phyloP scores from a whole-genome alignment of 306 rosid species.

The Hippophae tibetana region DNA sequence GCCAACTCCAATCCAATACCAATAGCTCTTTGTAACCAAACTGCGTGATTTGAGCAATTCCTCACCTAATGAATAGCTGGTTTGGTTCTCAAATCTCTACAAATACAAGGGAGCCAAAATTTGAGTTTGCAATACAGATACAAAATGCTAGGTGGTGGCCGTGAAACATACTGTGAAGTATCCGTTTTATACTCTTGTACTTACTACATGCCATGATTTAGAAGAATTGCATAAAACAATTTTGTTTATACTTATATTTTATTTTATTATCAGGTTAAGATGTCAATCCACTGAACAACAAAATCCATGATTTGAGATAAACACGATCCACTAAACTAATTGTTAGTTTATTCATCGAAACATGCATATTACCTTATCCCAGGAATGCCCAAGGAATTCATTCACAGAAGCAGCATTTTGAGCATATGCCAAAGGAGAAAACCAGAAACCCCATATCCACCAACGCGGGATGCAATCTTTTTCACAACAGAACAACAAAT shows the following conservation, averaged over 20 bases:
- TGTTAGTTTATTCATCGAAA: no score
- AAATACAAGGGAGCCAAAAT: constrained; percentile 15
- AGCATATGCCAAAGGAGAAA: constrained; percentile 97
- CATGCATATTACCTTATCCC: constrained; percentile 59
- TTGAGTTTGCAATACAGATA: constrained; percentile 16
- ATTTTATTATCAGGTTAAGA: no score
- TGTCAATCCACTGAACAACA: no score
- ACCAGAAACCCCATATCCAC: constrained; percentile 99
- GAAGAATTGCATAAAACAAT: no score
- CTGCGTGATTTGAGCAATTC: constrained; percentile 58
- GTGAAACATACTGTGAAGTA: background rate
- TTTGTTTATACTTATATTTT: no score
- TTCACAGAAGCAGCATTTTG: constrained; percentile 90
- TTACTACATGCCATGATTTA: no score
- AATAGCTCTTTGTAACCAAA: constrained; percentile 68
- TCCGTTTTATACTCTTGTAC: no score
- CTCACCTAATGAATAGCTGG: constrained; percentile 52
- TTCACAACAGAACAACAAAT: constrained; percentile 24
- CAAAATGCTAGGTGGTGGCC: constrained; percentile 10
- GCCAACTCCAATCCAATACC: constrained; percentile 99
- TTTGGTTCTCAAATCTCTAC: constrained; percentile 47
- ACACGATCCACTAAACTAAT: no score
- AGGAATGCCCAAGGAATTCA: constrained; percentile 94
- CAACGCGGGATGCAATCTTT: constrained; percentile 69
- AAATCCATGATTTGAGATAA: no score